Percentiles rank a stretch among this genome's conserved stretches.
Evolutionary conservation across 345 rosid genomes (phyloP).

Genomic region (thale cress (Arabidopsis thaliana)): DNA sequence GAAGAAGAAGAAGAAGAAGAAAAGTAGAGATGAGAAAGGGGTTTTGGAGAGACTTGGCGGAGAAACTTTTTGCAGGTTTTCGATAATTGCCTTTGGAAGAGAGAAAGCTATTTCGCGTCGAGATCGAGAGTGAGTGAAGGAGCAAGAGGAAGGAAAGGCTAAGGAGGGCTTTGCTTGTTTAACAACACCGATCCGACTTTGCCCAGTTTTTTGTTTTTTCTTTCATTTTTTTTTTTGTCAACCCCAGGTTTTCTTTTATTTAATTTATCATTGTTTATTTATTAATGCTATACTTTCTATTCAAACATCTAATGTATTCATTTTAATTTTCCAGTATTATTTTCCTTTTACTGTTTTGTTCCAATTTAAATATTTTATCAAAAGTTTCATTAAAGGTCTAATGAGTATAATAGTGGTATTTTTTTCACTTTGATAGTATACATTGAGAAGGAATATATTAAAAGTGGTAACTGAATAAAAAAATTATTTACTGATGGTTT

Average conservation of each 20-base stretch:
- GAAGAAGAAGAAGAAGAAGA: background rate
- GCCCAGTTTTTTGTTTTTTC: background rate
- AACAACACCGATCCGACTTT: slow-evolving; percentile 18
- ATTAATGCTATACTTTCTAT: background rate
- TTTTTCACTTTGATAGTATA: background rate
- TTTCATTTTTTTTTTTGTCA: background rate
- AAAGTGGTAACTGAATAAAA: background rate
- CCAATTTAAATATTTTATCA: background rate
- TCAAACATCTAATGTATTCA: too few relatives aligned
- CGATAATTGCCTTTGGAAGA: slow-evolving; percentile 35
- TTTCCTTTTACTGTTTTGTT: too few relatives aligned
- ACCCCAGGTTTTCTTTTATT: slow-evolving; percentile 1
- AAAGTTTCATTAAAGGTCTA: background rate
- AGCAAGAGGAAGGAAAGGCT: slow-evolving; percentile 31
- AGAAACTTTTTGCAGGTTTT: slow-evolving; percentile 35
- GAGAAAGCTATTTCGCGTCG: slow-evolving; percentile 17
- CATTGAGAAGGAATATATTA: too few relatives aligned
- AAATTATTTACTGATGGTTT: background rate
- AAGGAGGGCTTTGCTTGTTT: slow-evolving; percentile 28
- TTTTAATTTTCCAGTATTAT: background rate
- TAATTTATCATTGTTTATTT: background rate
- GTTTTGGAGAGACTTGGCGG: slow-evolving; percentile 25
- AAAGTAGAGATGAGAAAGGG: slow-evolving; percentile 1
- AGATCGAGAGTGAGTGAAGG: slow-evolving; percentile 30
- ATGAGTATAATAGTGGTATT: background rate